Percentiles rank a stretch among this genome's conserved stretches.
phyloP scores from a whole-genome alignment of 2,329 filamentous ascomycete species.

The Zymoseptoria ardabiliae region DNA sequence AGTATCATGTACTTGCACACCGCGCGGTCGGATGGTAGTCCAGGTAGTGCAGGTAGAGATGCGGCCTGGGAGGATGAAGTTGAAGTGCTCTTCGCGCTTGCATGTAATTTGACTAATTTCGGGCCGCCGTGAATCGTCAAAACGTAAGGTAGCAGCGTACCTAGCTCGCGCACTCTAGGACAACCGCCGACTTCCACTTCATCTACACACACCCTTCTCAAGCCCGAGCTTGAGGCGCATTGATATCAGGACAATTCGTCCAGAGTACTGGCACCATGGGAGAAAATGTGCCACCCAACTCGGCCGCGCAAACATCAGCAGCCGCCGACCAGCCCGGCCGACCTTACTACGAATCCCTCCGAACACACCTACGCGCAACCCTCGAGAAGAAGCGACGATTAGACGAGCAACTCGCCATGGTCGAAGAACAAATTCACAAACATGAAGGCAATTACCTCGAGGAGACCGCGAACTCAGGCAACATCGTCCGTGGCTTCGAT shows the following conservation, averaged over 20 bases:
- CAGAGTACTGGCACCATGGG: constrained; percentile 33
- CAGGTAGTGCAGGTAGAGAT: no score
- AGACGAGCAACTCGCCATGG: constrained; percentile 40
- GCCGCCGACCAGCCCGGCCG: constrained; percentile 41
- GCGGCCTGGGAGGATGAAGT: no score
- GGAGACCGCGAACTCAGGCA: constrained; percentile 73
- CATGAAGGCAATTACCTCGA: constrained; percentile 86
- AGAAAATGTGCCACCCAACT: constrained; percentile 39
- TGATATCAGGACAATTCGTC: neutral
- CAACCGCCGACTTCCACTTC: no score
- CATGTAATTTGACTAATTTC: no score
- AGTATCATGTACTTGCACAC: no score
- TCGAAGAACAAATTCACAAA: constrained; percentile 76
- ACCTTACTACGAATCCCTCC: constrained; percentile 64
- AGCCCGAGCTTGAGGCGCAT: neutral
- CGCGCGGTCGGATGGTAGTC: no score
- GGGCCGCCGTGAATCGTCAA: no score
- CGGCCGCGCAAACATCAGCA: constrained; percentile 25
- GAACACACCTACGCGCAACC: constrained; percentile 59
- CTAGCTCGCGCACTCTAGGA: neutral
- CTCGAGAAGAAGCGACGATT: constrained; percentile 58
- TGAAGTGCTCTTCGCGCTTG: no score
- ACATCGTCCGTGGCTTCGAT: constrained; percentile 97
- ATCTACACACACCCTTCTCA: neutral
- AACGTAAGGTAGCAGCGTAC: no score